phyloP scores from a whole-genome alignment of 2,329 filamentous ascomycete species.

The Rosellinia necatrix region DNA sequence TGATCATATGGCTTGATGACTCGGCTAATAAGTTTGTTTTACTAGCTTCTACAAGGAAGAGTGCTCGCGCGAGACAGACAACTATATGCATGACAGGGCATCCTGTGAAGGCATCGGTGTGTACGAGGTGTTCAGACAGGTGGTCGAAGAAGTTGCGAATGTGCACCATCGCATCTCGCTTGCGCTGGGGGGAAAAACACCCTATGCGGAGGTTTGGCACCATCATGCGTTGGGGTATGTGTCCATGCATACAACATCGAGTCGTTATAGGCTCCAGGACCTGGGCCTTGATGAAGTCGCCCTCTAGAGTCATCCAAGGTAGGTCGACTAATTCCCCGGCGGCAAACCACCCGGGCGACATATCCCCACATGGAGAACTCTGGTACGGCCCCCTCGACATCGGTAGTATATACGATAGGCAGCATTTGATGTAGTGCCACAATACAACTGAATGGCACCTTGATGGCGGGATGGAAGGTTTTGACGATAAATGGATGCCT shows the following conservation, averaged over 20 bases:
- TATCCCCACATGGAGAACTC: no score
- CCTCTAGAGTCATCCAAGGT: neutral
- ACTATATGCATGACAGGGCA: conserved; percentile 35
- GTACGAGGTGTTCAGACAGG: conserved; percentile 12
- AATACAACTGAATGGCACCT: no score
- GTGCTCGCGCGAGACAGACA: conserved; percentile 29
- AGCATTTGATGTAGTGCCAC: no score
- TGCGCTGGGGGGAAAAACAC: conserved; percentile 25
- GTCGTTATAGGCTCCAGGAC: conserved; percentile 28
- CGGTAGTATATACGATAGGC: no score
- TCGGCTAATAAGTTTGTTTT: neutral
- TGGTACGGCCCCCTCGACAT: no score
- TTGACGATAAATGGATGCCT: no score
- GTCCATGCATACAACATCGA: conserved; percentile 19
- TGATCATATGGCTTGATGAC: neutral
- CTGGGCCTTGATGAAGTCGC: conserved; percentile 21
- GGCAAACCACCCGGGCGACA: no score
- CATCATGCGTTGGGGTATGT: conserved; percentile 35
- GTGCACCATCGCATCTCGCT: conserved; percentile 26
- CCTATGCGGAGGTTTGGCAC: conserved; percentile 29
- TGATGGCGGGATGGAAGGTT: no score
- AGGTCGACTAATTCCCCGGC: no score
- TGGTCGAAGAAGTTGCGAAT: conserved; percentile 21
- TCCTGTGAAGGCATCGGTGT: conserved; percentile 23
- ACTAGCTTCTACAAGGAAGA: conserved; percentile 41